Evolutionary conservation across 805 yeast genomes (phyloP), one percentile per base, ranked within the genome.

Genomic region (Tetrapisispora taiwanensis): DNA sequence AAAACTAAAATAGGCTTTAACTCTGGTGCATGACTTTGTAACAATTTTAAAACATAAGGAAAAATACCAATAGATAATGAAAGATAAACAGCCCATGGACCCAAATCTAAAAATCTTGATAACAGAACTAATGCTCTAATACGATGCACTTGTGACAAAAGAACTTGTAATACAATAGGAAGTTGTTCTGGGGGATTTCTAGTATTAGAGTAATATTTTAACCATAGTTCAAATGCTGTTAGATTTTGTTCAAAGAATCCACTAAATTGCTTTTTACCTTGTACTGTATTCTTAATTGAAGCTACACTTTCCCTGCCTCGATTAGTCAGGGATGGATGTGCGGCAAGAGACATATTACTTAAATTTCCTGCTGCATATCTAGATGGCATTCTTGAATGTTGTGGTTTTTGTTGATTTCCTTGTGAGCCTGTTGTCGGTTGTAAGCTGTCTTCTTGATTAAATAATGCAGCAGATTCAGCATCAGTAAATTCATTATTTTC

Each of bases 181-280:
- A 92, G 68, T 63, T 92, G 98, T 56, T 90, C 95, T 0, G 98
- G 98, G 0, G 97, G 88, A 39, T 80, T 79, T 54, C 82, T 78
- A 0, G 87, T 74, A 35, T 86, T 82, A 0, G 94, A 78, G 0
- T 95, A 95, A 61, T 86, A 89, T 58, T 87, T 84, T 43, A 92
- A 73, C 98, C 98, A 92, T 31, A 88, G 77, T 57, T 92, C 97
- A 67, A 92, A 90, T 9, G 97, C 97, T 0, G 97, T 92, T 45
- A 89, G 70, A 59, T 88, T 96, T 58, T 88, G 97, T 65, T 92
- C 97, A 58, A 92, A 92, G 60, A 92, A 92, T 1, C 95, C 81
- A 4, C 96, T 85, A 58, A 87, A 95, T 57, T 87, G 89, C 60
- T 86, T 86, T 52, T 69, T 56, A 56, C 54, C 53, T 45, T 52